Base-by-base conservation (phyloP, 495 filamentous ascomycete genomes). In the Xylaria acuta region DNA sequence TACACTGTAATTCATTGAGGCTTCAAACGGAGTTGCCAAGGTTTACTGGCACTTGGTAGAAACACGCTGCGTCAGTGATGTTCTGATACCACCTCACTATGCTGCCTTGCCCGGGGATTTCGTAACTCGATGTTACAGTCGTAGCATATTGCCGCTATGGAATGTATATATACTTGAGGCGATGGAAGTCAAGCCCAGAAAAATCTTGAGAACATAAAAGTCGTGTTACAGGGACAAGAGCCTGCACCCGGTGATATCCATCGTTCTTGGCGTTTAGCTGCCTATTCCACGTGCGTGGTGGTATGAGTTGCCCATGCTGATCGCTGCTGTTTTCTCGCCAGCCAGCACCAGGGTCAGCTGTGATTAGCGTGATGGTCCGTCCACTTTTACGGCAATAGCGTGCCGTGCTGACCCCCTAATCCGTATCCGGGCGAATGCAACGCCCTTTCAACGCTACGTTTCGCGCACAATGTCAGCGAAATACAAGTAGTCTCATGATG, bases 371-470 rank as follows among this genome's bases (percentile, higher is more conserved):
- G 6, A 14, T 22, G 5, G 30, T 22, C 20, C 30, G 20, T 30
- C 64, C 43, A 47, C 58, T 47, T 64, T 45, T 32, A 47, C 62
- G 62, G 64, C 27, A 51, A 66, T 66, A 51, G 45, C 30, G 49
- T 67, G 49, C 65, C 65, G 36, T 41, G 65, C 49, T 54, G 65
- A 56, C 65, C 18, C 32, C 49, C 65, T 56, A 54, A 67, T 18
- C 49, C 65, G 32, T 43, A 56, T 67, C 43, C 1, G 65, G 64
- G 22, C 43, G 34, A 20, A 67, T 67, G 14, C 49, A 41, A 12
- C 65, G 49, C 49, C 20, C 20, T 22, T 49, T 38, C 27, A 9
- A 18, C 65, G 65, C 65, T 43, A 41, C 65, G 43, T 67, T 43
- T 30, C 12, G 18, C 22, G 3, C 64, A 32, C 34, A 30, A 66